Evolutionary conservation across 179 eudicot genomes (phyloP).

Genomic region (Vitellaria paradoxa): DNA sequence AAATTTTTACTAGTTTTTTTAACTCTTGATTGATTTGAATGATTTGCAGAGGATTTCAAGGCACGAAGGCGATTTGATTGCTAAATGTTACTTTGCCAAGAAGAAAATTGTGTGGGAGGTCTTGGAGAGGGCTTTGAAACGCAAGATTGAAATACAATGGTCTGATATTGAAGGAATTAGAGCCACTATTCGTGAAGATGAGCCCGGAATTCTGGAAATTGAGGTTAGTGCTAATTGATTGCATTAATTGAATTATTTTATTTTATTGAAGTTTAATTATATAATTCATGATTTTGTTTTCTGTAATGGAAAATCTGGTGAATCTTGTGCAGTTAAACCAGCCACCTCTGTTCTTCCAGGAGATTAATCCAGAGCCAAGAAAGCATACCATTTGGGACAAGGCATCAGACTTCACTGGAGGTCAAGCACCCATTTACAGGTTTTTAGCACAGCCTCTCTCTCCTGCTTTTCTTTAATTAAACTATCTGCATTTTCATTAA

Average conservation of each 20-base stretch:
- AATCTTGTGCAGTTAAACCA: slow-evolving; percentile 36
- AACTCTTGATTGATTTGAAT: not conserved
- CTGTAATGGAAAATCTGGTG: not conserved
- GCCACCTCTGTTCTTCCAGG: slow-evolving; percentile 49
- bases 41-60: slow-evolving; percentile 36
- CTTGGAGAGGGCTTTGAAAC: slow-evolving; percentile 50
- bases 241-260: not conserved
- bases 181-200: slow-evolving; percentile 18
- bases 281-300: not conserved
- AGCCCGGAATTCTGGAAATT: slow-evolving; percentile 38
- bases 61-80: slow-evolving; percentile 59
- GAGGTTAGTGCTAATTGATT: slow-evolving; percentile 33
- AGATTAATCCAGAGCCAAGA: slow-evolving; percentile 49
- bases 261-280: not conserved
- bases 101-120: slow-evolving; percentile 72
- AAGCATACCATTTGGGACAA: slow-evolving; percentile 68
- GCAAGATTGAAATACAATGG: slow-evolving; percentile 73
- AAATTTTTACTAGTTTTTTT: not conserved
- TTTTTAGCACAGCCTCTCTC: not conserved
- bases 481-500: not conserved
- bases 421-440: slow-evolving; percentile 57
- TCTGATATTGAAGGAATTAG: slow-evolving; percentile 49
- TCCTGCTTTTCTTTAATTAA: not conserved
- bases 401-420: slow-evolving; percentile 48
- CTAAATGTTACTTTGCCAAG: slow-evolving; percentile 66